These are phyloP conservation scores for Liriodendron chinense DNA, from an alignment of 164 flowering plant species.

Conservation along the genomic window DNA sequence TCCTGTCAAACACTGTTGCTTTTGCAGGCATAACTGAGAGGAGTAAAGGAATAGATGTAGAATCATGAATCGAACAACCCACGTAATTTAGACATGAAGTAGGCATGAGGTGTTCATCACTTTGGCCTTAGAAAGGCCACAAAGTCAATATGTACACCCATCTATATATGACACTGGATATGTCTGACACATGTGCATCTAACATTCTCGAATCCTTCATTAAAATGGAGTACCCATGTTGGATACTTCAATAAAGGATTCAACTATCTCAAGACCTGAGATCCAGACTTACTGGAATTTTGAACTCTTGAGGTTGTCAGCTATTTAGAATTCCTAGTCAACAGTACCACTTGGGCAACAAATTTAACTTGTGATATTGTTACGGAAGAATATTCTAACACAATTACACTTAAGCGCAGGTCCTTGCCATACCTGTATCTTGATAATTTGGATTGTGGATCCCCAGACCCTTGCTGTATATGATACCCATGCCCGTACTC, in stretches of 20 bases:
- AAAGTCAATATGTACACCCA: no score
- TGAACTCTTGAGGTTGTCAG: background rate
- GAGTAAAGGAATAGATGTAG: conserved; percentile 45
- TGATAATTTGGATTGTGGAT: background rate
- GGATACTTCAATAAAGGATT: background rate
- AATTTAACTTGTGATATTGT: background rate
- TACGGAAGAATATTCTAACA: background rate
- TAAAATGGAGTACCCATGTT: background rate
- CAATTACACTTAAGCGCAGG: background rate
- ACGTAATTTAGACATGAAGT: background rate
- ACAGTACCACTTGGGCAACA: background rate
- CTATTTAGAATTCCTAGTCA: background rate
- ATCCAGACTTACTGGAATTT: background rate
- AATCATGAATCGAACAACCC: background rate
- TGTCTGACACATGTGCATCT: no score
- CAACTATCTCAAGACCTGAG: background rate
- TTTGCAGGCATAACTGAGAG: conserved; percentile 88
- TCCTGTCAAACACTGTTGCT: conserved; percentile 87
- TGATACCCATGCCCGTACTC: no score
- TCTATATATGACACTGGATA: no score
- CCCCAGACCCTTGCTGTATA: background rate
- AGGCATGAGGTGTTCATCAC: background rate
- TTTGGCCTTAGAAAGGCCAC: no score
- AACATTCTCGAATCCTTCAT: no score
- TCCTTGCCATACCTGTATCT: background rate